phyloP scores from a whole-genome alignment of 108 stramenopile species.

The Cyclotella distinguenda region DNA sequence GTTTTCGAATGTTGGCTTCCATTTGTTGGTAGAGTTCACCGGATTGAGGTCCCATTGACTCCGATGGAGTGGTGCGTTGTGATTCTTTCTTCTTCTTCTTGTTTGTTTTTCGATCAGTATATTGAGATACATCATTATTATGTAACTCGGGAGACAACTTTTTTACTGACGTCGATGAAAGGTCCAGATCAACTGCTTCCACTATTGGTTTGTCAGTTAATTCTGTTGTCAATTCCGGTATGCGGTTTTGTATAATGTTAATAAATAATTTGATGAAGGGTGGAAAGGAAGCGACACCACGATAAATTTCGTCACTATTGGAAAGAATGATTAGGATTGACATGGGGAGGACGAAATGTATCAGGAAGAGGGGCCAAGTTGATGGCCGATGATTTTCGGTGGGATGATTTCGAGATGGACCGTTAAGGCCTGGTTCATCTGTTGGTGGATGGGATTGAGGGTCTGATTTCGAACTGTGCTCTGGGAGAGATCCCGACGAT shows the following conservation, averaged over 20 bases:
- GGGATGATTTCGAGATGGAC: no score
- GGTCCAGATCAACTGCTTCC: neutral
- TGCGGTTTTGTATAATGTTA: no score
- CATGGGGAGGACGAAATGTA: slow-evolving; percentile 45
- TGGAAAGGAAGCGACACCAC: neutral
- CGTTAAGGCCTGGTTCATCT: no score
- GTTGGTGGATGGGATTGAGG: no score
- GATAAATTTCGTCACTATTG: slow-evolving; percentile 31
- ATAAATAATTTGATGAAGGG: slow-evolving; percentile 1
- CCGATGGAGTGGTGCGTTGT: neutral
- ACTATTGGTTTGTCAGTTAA: neutral
- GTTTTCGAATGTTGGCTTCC: slow-evolving; percentile 28
- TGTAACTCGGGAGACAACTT: neutral
- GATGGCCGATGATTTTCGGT: slow-evolving; percentile 21
- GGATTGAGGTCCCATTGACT: slow-evolving; percentile 4
- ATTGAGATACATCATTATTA: neutral
- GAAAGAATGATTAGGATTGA: slow-evolving; percentile 17
- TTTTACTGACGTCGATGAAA: neutral
- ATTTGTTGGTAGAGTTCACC: slow-evolving; percentile 30
- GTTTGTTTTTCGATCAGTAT: neutral
- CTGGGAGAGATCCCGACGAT: no score
- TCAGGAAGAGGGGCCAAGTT: slow-evolving; percentile 32
- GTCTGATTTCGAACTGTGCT: no score
- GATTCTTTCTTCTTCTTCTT: neutral
- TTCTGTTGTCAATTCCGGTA: neutral